Evolutionary conservation across 78 protist genomes (phyloP).

Genomic region (Emiliania huxleyi): DNA sequence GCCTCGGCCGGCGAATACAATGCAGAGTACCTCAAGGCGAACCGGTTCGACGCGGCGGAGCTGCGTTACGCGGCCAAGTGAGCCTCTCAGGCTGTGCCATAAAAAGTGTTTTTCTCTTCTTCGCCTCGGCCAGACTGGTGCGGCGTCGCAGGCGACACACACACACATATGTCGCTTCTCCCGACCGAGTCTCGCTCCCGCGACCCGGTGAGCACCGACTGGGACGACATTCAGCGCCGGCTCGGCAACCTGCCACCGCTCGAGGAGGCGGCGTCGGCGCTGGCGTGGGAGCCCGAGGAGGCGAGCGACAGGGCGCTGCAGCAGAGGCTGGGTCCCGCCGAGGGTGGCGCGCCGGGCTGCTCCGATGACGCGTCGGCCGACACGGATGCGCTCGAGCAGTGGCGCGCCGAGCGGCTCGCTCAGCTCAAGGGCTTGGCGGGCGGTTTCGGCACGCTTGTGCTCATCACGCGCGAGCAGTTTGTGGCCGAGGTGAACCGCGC

Average conservation of each 20-base stretch:
- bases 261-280: not conserved
- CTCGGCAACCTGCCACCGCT: not conserved
- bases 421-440: not conserved
- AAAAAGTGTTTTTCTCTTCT: no score
- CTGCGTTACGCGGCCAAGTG: no score
- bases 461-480: not conserved
- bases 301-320: not conserved
- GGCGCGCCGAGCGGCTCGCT: not conserved
- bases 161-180: no score
- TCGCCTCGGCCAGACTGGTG: no score
- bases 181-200: not conserved
- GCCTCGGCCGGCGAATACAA: no score
- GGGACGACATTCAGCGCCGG: not conserved
- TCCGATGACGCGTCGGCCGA: not conserved
- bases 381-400: not conserved
- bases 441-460: not conserved
- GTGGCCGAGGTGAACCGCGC: not conserved
- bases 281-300: not conserved
- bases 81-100: no score
- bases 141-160: no score
- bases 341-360: not conserved
- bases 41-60: no score
- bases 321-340: not conserved
- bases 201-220: not conserved
- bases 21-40: no score